Percentiles rank a stretch among this genome's conserved stretches.
phyloP scores from a whole-genome alignment of 2,329 filamentous ascomycete genomes.

The Aspergillus fumigatiaffinis region DNA sequence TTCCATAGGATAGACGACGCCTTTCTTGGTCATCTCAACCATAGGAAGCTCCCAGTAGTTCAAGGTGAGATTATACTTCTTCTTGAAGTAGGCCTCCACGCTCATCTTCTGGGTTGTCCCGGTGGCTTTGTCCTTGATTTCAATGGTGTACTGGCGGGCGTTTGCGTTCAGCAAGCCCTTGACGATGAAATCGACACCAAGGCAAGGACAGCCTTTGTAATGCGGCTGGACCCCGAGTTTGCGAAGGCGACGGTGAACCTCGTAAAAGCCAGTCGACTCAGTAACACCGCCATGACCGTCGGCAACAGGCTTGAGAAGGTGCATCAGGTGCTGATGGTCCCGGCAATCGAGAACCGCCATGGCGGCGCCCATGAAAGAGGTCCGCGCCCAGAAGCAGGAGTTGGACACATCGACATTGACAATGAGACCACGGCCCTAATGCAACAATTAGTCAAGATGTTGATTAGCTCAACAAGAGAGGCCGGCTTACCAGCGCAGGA shows the following conservation, averaged over 20 bases:
- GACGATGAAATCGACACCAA: slow-evolving; percentile 47
- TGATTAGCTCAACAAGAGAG: slow-evolving; percentile 1
- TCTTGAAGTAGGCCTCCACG: slow-evolving; percentile 57
- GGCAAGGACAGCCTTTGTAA: slow-evolving; percentile 32
- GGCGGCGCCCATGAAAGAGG: slow-evolving; percentile 33
- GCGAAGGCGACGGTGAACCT: slow-evolving; percentile 26
- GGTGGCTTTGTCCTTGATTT: slow-evolving; percentile 37
- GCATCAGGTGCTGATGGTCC: slow-evolving; percentile 30
- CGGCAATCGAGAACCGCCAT: slow-evolving; percentile 29
- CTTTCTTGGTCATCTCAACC: slow-evolving; percentile 55
- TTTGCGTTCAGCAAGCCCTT: slow-evolving; percentile 45
- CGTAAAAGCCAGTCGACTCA: slow-evolving; percentile 22
- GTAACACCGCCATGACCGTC: slow-evolving; percentile 22
- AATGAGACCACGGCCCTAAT: slow-evolving; percentile 60
- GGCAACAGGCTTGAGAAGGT: slow-evolving; percentile 17
- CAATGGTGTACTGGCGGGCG: slow-evolving; percentile 43
- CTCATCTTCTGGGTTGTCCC: slow-evolving; percentile 46
- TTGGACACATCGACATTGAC: slow-evolving; percentile 92
- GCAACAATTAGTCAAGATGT: slow-evolving; percentile 22
- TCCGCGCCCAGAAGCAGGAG: slow-evolving; percentile 73
- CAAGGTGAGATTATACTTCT: slow-evolving; percentile 48
- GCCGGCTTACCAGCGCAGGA: slow-evolving; percentile 56
- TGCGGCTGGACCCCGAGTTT: slow-evolving; percentile 37
- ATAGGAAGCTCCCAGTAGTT: slow-evolving; percentile 50
- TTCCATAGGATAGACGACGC: slow-evolving; percentile 55